Evolutionary conservation across 306 rosid genomes (phyloP), one percentile per base, ranked within the genome.

Genomic region (Pyrus betulifolia): DNA sequence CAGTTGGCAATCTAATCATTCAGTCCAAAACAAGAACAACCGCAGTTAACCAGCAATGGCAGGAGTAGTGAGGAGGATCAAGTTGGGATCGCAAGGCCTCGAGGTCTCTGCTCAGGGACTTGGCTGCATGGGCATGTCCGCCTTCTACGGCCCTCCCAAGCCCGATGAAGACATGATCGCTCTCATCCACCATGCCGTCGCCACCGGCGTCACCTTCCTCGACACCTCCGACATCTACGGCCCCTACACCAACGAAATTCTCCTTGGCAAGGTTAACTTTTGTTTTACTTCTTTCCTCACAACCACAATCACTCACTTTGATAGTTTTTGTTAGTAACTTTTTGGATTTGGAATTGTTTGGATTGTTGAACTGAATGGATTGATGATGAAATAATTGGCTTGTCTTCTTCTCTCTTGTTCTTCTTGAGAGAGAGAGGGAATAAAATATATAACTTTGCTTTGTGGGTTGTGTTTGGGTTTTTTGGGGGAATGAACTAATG

Each of bases 121-220:
- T 27, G 93, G 96, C 0, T 91, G 97, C 74, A 83, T 88, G 96
- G 82, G 90, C 3, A 91, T 93, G 98, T 85, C 97, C 5, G 73
- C 80, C 38, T 76, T n/a, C 86, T 91, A 89, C 52, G 91, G 92
- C 15, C 80, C 91, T 46, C 84, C 89, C 0, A 91, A 89, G 74
- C 92, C 98, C 0, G 89, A 89, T 1, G 4, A 85, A 2, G 94
- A 93, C 25, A 89, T 90, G 98, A 84, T 93, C 14, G 51, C 79
- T 13, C 91, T 90, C 58, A 87, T 89, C 68, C 93, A 81, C 81
- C 90, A 82, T 5, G 94, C 94, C 70, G 11, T 93, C 3, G 6
- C 81, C 42, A 25, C 42, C 35, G 97, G 90, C 35, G 88, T 93
- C 71, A 89, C 94, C 5, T 84, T 86, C 79, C 89, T 90, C 42